Base-by-base conservation (phyloP, 495 filamentous ascomycete species). In the Achaetomiella virescens region DNA sequence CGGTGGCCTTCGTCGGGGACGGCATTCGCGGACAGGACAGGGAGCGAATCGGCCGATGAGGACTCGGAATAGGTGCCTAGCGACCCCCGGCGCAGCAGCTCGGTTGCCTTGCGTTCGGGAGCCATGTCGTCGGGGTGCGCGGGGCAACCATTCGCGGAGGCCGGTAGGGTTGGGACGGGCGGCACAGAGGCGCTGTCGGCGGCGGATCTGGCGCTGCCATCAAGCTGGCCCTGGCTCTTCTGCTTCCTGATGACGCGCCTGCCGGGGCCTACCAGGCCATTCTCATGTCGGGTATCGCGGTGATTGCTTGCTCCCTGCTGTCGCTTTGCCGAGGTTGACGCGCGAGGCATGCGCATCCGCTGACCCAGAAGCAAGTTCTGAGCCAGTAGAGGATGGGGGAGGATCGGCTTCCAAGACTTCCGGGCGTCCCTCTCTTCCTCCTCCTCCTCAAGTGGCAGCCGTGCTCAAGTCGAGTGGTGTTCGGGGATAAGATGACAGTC, bases 271-370 rank as follows among this genome's bases (percentile, higher is more conserved):
- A 87, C 87, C 62, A 89, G 75, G 63, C 91, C 90, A 85, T 87
- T 90, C 74, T 96, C 90, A 71, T 92, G 85, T 66, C 87, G 82
- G 67, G 83, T 89, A 78, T 87, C 88, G 73, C 84, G 82, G 69
- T 79, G 75, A 72, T 81, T 84, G 67, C 77, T 78, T 64, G 78
- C 72, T 77, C 80, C 79, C 74, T 80, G 73, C 68, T 79, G 77
- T 81, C 80, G 78, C 80, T 86, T 86, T 73, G 81, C 74, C 72
- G 81, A 75, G 63, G 58, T 78, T 77, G 83, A 81, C 66, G 71
- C 70, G 74, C 83, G 84, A 84, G 86, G 84, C 88, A 90, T 90
- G 73, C 75, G 75, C 75, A 75, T 73, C 61, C 72, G 67, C 66
- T 60, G 72, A 75, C 75, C 71, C 75, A 76, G 73, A 76, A 74